Evolutionary conservation across 345 rosid species (phyloP).

Genomic region (Reutealis trisperma): DNA sequence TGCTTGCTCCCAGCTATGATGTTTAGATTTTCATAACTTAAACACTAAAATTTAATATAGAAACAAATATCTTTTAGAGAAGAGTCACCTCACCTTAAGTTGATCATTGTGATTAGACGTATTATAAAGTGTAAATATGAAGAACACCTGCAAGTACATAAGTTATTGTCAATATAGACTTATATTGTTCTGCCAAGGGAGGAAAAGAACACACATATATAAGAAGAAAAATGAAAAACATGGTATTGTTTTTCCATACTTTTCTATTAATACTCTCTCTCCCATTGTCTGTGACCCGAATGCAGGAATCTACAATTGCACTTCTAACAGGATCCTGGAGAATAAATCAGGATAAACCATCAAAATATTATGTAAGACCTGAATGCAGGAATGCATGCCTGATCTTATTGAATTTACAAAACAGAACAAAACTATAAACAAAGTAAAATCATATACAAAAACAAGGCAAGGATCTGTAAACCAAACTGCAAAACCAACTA

Average conservation of each 20-base stretch:
- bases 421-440: neutral
- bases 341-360: slow-evolving; percentile 3
- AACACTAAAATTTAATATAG: slow-evolving; percentile 17
- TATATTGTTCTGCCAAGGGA: slow-evolving; percentile 8
- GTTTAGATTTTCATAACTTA: slow-evolving; percentile 30
- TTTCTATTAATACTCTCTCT: slow-evolving; percentile 91
- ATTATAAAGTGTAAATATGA: slow-evolving; percentile 81
- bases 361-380: slow-evolving; percentile 7
- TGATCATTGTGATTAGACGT: slow-evolving; percentile 88
- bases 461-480: neutral
- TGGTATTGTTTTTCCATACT: slow-evolving; percentile 43
- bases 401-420: too few relatives aligned
- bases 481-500: neutral
- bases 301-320: slow-evolving; percentile 78
- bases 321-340: slow-evolving; percentile 75
- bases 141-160: slow-evolving; percentile 65
- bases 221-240: neutral
- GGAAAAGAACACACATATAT: slow-evolving; percentile 13
- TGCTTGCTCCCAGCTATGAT: slow-evolving; percentile 83
- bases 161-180: slow-evolving; percentile 6
- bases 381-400: neutral
- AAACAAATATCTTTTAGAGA: slow-evolving; percentile 13
- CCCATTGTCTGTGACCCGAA: slow-evolving; percentile 88
- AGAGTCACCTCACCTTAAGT: slow-evolving; percentile 73
- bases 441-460: neutral